Conservation (phyloP, 75 land plant species). For the Sequoiadendron giganteum region DNA sequence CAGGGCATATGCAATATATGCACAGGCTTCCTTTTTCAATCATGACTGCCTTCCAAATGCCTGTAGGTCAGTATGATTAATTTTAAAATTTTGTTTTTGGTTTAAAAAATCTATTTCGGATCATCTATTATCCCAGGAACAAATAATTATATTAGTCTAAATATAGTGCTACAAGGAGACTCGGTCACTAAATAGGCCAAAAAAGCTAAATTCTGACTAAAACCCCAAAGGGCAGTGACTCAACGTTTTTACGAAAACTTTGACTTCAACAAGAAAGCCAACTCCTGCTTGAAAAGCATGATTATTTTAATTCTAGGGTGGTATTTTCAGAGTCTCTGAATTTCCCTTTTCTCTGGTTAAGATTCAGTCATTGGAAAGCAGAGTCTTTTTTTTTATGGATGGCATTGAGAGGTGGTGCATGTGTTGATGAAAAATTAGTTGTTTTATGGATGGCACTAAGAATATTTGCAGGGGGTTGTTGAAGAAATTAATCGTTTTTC, state of each 20-base stretch:
- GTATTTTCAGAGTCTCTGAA: neutral
- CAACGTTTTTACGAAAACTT: neutral
- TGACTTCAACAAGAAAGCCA: neutral
- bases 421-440: neutral
- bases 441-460: neutral
- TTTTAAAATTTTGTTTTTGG: neutral
- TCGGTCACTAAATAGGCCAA: neutral
- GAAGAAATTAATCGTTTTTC: neutral
- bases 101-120: neutral
- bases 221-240: neutral
- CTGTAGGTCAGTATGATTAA: conserved; percentile 24
- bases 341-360: neutral
- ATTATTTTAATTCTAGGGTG: neutral
- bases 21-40: conserved; percentile 81
- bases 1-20: conserved; percentile 80
- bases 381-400: neutral
- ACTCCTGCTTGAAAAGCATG: neutral
- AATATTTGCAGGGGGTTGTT: neutral
- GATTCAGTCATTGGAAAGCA: neutral
- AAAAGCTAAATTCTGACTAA: neutral
- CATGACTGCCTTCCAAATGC: conserved; percentile 97
- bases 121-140: neutral
- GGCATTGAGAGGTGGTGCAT: neutral
- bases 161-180: neutral
- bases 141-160: neutral